Evolutionary conservation across 208 protist species (phyloP).

Genomic region (Leishmania tarentolae): DNA sequence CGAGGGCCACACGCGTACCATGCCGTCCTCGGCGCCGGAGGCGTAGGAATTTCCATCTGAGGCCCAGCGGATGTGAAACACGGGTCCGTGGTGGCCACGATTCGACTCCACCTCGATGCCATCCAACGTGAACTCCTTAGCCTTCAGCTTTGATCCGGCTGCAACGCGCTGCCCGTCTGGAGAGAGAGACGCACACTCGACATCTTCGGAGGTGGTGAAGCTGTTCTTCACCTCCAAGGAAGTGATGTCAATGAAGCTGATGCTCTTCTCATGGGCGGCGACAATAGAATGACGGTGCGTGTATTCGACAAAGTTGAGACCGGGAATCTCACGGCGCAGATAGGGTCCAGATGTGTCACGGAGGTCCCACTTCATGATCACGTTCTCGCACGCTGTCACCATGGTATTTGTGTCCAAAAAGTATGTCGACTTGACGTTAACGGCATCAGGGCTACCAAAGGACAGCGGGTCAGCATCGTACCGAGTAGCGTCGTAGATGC

Average conservation of each 20-base stretch:
- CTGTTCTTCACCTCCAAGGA: slow-evolving; percentile 74
- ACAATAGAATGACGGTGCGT: slow-evolving; percentile 81
- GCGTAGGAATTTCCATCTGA: slow-evolving; percentile 88
- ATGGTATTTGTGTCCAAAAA: slow-evolving; percentile 87
- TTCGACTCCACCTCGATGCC: slow-evolving; percentile 87
- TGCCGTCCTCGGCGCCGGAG: slow-evolving; percentile 90
- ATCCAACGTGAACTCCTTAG: slow-evolving; percentile 89
- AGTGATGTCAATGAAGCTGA: slow-evolving; percentile 88
- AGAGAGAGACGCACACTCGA: slow-evolving; percentile 87
- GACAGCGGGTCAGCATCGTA: slow-evolving; percentile 77
- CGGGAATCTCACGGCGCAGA: slow-evolving; percentile 78
- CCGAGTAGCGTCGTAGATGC: slow-evolving; percentile 89
- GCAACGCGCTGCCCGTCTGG: slow-evolving; percentile 86
- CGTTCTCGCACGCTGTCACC: slow-evolving; percentile 83
- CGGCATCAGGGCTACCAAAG: slow-evolving; percentile 64
- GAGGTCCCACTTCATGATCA: slow-evolving; percentile 92
- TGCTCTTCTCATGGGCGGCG: slow-evolving; percentile 84
- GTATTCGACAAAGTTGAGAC: slow-evolving; percentile 91
- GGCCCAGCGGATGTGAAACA: slow-evolving; percentile 91
- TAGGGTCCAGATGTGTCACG: slow-evolving; percentile 82
- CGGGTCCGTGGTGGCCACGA: slow-evolving; percentile 89
- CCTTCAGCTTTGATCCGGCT: slow-evolving; percentile 87
- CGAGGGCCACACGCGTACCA: slow-evolving; percentile 92
- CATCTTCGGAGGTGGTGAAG: slow-evolving; percentile 82
- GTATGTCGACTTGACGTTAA: slow-evolving; percentile 85